phyloP scores from a whole-genome alignment of 805 yeast species.

The Teunomyces pallodes region DNA sequence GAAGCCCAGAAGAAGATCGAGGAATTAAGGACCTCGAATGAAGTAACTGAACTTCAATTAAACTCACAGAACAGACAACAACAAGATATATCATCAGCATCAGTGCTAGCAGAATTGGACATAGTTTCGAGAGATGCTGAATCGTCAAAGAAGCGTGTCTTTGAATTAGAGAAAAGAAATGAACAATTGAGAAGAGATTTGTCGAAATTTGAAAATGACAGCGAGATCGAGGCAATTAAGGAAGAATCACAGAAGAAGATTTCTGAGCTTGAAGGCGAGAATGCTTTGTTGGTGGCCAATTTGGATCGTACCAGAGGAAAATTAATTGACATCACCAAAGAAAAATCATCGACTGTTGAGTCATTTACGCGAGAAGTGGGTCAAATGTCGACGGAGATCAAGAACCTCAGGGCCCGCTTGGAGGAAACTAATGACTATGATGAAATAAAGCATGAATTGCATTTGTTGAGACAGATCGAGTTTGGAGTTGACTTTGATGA shows the following conservation, averaged over 20 bases:
- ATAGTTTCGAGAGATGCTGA: constrained; percentile 75
- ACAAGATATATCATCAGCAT: constrained; percentile 24
- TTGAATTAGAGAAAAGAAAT: constrained; percentile 75
- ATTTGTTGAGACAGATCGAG: constrained; percentile 68
- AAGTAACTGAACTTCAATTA: constrained; percentile 61
- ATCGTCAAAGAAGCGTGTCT: constrained; percentile 59
- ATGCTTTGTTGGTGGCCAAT: constrained; percentile 57
- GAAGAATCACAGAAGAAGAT: constrained; percentile 46
- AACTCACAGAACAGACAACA: constrained; percentile 44
- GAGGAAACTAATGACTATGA: constrained; percentile 67
- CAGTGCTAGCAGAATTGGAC: constrained; percentile 53
- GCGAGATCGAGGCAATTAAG: constrained; percentile 37
- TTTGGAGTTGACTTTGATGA: constrained; percentile 53
- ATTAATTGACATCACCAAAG: constrained; percentile 17
- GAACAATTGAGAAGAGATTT: constrained; percentile 69
- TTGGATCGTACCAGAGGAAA: constrained; percentile 48
- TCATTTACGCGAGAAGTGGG: constrained; percentile 43
- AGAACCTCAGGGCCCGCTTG: constrained; percentile 48
- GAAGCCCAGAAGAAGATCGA: constrained; percentile 55
- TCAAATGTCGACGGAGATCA: constrained; percentile 50
- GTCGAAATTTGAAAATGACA: constrained; percentile 50
- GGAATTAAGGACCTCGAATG: constrained; percentile 62
- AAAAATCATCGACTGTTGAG: constrained; percentile 33
- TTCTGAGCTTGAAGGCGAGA: constrained; percentile 64
- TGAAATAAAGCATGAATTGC: constrained; percentile 73